Evolutionary conservation across 768 basidiomycete species (phyloP).

Genomic region (Calocybe indica): DNA sequence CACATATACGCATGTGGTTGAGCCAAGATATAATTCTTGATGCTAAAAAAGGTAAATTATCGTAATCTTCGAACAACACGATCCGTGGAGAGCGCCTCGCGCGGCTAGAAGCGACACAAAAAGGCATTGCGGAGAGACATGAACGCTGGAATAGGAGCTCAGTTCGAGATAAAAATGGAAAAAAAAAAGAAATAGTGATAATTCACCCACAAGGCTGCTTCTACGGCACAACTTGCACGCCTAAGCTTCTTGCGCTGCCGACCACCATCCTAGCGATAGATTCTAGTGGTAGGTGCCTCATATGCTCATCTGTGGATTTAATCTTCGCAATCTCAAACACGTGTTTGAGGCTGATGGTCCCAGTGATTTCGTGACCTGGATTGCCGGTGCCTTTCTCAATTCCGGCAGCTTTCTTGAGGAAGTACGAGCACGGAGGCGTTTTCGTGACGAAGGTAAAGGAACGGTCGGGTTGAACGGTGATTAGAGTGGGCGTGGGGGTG

Average conservation of each 20-base stretch:
- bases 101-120: too few relatives aligned
- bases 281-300: constrained; percentile 83
- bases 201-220: constrained; percentile 18
- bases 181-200: too few relatives aligned
- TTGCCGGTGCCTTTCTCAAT: constrained; percentile 87
- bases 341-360: constrained; percentile 91
- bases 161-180: too few relatives aligned
- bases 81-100: too few relatives aligned
- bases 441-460: constrained; percentile 92
- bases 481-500: constrained; percentile 85
- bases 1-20: too few relatives aligned
- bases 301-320: constrained; percentile 84
- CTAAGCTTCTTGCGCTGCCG: constrained; percentile 84
- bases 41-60: too few relatives aligned
- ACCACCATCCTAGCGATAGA: constrained; percentile 84
- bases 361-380: constrained; percentile 72
- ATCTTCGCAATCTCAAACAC: constrained; percentile 98
- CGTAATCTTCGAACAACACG: too few relatives aligned
- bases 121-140: too few relatives aligned
- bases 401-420: constrained; percentile 86
- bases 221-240: constrained; percentile 87
- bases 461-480: constrained; percentile 91
- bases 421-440: constrained; percentile 84
- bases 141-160: too few relatives aligned
- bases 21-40: too few relatives aligned